Evolutionary conservation across 306 rosid genomes (phyloP).

Genomic region (Psophocarpus tetragonolobus): DNA sequence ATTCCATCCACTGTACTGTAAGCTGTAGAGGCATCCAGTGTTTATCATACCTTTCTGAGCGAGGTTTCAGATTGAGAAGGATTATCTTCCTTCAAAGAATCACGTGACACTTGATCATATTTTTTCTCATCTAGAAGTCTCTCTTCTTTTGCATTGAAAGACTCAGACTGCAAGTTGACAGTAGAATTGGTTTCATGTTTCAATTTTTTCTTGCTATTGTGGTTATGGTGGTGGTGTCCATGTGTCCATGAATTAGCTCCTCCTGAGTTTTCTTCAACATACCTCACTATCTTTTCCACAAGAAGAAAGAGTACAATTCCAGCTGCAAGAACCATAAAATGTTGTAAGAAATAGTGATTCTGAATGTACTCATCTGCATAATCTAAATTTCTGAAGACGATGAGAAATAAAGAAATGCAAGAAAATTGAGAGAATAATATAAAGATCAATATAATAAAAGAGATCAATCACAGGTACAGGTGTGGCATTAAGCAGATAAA

Average conservation of each 20-base stretch:
- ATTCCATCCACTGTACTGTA: background rate
- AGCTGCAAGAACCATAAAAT: constrained; percentile 56
- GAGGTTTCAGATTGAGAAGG: constrained; percentile 43
- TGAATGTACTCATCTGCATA: constrained; percentile 21
- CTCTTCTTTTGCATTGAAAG: constrained; percentile 37
- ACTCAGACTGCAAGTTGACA: constrained; percentile 25
- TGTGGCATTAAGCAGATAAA: background rate
- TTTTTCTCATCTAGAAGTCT: constrained; percentile 41
- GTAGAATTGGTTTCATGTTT: constrained; percentile 49
- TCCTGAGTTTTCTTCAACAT: constrained; percentile 78
- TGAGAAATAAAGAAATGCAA: constrained; percentile 3
- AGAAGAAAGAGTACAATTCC: constrained; percentile 94
- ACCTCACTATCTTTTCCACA: constrained; percentile 91
- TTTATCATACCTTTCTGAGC: constrained; percentile 68
- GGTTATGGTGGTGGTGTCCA: constrained; percentile 83
- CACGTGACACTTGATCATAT: constrained; percentile 36
- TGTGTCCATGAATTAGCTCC: constrained; percentile 68
- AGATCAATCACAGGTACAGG: background rate
- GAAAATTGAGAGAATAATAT: background rate
- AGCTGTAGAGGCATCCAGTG: background rate
- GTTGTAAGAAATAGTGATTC: constrained; percentile 24
- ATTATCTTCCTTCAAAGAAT: constrained; percentile 46
- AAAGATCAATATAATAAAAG: background rate
- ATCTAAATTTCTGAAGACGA: constrained; percentile 9
- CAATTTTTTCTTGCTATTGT: constrained; percentile 60